A percentile compares a stretch with the other conserved stretches of the same genome.
These are phyloP conservation scores for Hygrophila difformis DNA, from an alignment of 257 asterid genomes.

Conservation along the genomic window DNA sequence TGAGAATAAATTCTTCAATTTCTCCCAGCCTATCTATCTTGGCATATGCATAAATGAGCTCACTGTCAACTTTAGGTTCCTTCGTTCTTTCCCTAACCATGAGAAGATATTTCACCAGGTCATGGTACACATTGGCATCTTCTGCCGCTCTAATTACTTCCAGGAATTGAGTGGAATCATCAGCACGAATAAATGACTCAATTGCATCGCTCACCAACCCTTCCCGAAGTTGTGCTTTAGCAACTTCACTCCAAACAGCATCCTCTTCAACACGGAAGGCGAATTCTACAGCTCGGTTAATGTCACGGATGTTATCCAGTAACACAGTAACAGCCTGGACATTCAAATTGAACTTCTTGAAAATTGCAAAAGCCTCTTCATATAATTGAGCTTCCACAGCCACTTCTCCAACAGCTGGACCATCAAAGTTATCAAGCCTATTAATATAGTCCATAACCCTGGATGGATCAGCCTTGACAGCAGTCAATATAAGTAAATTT, in stretches of 20 bases:
- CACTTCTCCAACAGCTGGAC: slow-evolving; percentile 99
- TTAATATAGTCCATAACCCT: slow-evolving; percentile 98
- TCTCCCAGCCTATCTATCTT: slow-evolving; percentile 92
- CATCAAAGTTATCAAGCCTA: slow-evolving; percentile 97
- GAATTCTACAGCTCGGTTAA: slow-evolving; percentile 93
- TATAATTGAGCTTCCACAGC: slow-evolving; percentile 92
- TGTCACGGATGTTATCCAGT: slow-evolving; percentile 78
- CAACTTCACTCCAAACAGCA: slow-evolving; percentile 98
- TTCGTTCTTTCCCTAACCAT: slow-evolving; percentile 95
- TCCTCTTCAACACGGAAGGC: slow-evolving; percentile 99
- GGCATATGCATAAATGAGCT: slow-evolving; percentile 95
- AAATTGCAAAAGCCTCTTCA: slow-evolving; percentile 95
- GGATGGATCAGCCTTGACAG: slow-evolving; percentile 91
- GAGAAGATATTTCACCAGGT: slow-evolving; percentile 88
- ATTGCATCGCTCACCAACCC: slow-evolving; percentile 98
- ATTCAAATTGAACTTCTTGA: slow-evolving; percentile 95
- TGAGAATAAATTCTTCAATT: slow-evolving; percentile 90
- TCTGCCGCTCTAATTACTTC: slow-evolving; percentile 88
- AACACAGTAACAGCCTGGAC: slow-evolving; percentile 96
- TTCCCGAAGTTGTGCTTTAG: slow-evolving; percentile 93
- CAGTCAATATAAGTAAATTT: slow-evolving; percentile 86
- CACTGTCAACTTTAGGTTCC: slow-evolving; percentile 98
- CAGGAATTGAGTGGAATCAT: slow-evolving; percentile 77
- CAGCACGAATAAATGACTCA: slow-evolving; percentile 96
- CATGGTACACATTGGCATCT: slow-evolving; percentile 85